Evolutionary conservation across 306 rosid species (phyloP), one percentile per base, ranked within the genome.

Genomic region (Prunus padus): DNA sequence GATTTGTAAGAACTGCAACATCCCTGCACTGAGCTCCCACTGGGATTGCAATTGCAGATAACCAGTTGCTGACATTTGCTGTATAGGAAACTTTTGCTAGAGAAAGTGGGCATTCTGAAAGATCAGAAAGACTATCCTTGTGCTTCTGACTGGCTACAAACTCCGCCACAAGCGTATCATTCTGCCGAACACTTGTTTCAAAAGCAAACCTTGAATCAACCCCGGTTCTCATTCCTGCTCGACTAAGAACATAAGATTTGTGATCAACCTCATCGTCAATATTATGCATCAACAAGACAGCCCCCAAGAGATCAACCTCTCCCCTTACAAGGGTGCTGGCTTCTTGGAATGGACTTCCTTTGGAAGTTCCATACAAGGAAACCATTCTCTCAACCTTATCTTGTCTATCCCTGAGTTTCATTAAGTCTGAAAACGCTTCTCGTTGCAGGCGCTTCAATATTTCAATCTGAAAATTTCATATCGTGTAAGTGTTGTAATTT

Each of bases 11-110:
- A 67, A 77, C 30, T 31, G 87, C 93, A 73, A 86, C 88, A 81
- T 96, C 99, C 66, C 93, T 83, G 83, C 98, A 88, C 44, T 76
- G 91, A 23, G 93, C 98, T 71, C 98, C 99, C n/a, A 92, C 47
- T 1, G 98, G 97, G 42, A 87, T 80, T 25, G 86, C 88, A 78
- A 74, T 71, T 16, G 89, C 79, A 26, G 98, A 96, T 14, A 92
- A 76, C 89, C 93, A 92, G 72, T 92, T 87, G 69, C 82, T 71
- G 28, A 85, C 77, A 74, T 80, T 80, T 18, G 86, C 88, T 11
- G 54, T 86, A 40, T 90, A 90, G 44, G 81, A 57, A 49, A 90
- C 87, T 79, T 92, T 96, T 11, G 88, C 75, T 20, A 92, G 79
- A 80, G 96, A 89, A 74, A 90, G 98, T 33, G 89, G 69, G 75